Percentiles rank a stretch among this genome's conserved stretches.
Conservation (phyloP, 2,329 filamentous ascomycete genomes). For the Bimuria novae-zelandiae region DNA sequence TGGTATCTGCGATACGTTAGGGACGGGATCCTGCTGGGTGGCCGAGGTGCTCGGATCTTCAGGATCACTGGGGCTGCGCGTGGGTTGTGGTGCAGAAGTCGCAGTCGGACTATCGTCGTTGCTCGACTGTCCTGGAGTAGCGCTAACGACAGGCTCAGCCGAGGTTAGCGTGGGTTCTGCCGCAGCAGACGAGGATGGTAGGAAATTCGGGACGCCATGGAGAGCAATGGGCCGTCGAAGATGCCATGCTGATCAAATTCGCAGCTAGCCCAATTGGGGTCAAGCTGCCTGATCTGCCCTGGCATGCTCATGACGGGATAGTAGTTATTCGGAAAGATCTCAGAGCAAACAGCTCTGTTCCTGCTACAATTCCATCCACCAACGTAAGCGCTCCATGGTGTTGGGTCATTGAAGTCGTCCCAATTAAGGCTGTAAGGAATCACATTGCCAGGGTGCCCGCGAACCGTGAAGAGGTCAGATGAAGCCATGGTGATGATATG, state of each 20-base stretch:
- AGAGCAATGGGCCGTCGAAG: slow-evolving; percentile 23
- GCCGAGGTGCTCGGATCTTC: slow-evolving; percentile 3
- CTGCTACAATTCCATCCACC: slow-evolving; percentile 9
- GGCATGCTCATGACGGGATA: slow-evolving; percentile 22
- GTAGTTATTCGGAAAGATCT: slow-evolving; percentile 18
- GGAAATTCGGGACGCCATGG: slow-evolving; percentile 9
- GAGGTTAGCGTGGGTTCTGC: slow-evolving; percentile 11
- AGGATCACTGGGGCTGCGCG: slow-evolving; percentile 1
- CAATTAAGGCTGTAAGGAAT: slow-evolving; percentile 8
- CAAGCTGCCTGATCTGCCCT: slow-evolving; percentile 19
- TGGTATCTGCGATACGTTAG: too few species aligned
- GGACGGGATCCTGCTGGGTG: too few species aligned
- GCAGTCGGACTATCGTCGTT: neutral
- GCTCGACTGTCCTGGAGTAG: slow-evolving; percentile 2
- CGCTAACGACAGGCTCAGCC: slow-evolving; percentile 4
- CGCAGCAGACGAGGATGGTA: slow-evolving; percentile 5
- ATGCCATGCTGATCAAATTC: slow-evolving; percentile 13
- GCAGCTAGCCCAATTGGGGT: slow-evolving; percentile 20
- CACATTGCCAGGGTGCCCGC: slow-evolving; percentile 15
- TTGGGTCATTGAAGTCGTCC: slow-evolving; percentile 9
- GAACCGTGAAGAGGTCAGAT: slow-evolving; percentile 18
- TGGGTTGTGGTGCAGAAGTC: neutral
- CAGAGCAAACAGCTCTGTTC: slow-evolving; percentile 10
- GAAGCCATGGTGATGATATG: slow-evolving; percentile 21
- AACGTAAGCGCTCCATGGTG: slow-evolving; percentile 19